Base-by-base conservation (phyloP, 179 eudicot species). In the Silene coronaria region DNA sequence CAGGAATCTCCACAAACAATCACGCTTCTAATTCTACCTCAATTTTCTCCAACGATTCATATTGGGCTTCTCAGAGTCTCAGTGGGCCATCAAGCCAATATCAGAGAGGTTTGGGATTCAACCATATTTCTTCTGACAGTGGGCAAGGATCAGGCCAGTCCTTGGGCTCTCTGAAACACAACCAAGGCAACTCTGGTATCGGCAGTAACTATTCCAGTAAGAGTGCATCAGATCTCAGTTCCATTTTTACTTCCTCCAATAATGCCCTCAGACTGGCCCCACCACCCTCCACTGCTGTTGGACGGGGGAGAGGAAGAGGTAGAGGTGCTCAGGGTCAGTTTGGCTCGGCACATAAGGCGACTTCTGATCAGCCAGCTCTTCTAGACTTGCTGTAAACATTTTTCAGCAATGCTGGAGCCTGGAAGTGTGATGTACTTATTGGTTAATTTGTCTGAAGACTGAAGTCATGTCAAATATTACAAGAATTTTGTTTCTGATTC, bases 251-350 rank as follows among this genome's bases (percentile, higher is more conserved):
- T 59, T 76, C 97, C 9, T 64, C 77, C 36, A 85, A 80, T 30
- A 73, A 82, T 74, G 93, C 97, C 69, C 90, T 76, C 60, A 89
- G 85, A 82, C 86, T 95, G 62, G 99, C 99, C 70, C 99, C 99
- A 5, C 99, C 99, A 21, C 99, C 99, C 3, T 51, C 86, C 27
- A 92, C 90, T 70, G 85, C 91, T 78, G 88, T 91, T 32, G 97
- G 97, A 14, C 83, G 95, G 84, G 96, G 90, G 24, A 85, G 99
- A 70, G 98, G 93, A 63, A 76, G 90, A 79, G 93, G 91, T 53
- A 82, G 93, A 81, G 95, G 91, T 67, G 87, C 70, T 77, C 88
- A 81, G 75, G 92, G 91, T 55, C 87, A 80, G 65, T 72, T 71
- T 53, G 87, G 89, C 62, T 53, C 72, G 14, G 3, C 81, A 66